These are phyloP conservation scores for Scortechinia acanthostroma DNA, from an alignment of 2,329 filamentous ascomycete species.

Conservation along the genomic window DNA sequence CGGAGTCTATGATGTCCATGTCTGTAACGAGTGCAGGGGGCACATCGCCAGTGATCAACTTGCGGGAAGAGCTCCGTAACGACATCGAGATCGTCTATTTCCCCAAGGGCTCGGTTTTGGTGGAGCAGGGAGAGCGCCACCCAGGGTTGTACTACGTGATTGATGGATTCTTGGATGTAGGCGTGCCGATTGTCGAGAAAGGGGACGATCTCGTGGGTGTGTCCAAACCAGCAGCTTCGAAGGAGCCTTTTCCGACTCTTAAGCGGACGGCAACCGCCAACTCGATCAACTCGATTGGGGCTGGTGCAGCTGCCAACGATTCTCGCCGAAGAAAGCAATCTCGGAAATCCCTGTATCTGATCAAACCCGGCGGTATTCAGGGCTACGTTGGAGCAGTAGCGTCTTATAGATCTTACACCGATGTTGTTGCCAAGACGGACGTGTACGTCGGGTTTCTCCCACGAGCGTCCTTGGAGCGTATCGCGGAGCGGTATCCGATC, in stretches of 20 bases:
- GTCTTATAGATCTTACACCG: slow-evolving; percentile 90
- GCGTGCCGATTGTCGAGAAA: slow-evolving; percentile 65
- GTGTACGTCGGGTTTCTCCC: slow-evolving; percentile 96
- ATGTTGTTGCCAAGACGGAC: slow-evolving; percentile 94
- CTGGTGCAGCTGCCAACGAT: not conserved
- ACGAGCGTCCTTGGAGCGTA: slow-evolving; percentile 75
- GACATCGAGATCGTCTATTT: slow-evolving; percentile 98
- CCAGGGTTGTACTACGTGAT: slow-evolving; percentile 96
- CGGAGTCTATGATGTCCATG: slow-evolving; percentile 64
- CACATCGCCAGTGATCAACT: slow-evolving; percentile 56
- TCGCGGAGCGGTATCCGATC: slow-evolving; percentile 87
- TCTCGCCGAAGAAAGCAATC: not conserved
- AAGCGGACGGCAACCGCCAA: not conserved
- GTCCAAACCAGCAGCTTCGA: not conserved
- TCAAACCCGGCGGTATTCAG: slow-evolving; percentile 88
- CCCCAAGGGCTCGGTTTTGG: slow-evolving; percentile 84
- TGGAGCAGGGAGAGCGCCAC: slow-evolving; percentile 95
- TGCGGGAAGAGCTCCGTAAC: slow-evolving; percentile 72
- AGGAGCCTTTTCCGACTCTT: not conserved
- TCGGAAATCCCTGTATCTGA: slow-evolving; percentile 56
- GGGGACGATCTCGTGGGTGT: slow-evolving; percentile 9
- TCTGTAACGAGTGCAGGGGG: slow-evolving; percentile 56
- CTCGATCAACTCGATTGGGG: not conserved
- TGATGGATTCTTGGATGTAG: slow-evolving; percentile 91
- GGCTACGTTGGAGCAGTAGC: slow-evolving; percentile 93